Percentiles rank a stretch among this genome's conserved stretches.
phyloP scores from a whole-genome alignment of 148 eudicot species.

The Rhododendron ferrugineum region DNA sequence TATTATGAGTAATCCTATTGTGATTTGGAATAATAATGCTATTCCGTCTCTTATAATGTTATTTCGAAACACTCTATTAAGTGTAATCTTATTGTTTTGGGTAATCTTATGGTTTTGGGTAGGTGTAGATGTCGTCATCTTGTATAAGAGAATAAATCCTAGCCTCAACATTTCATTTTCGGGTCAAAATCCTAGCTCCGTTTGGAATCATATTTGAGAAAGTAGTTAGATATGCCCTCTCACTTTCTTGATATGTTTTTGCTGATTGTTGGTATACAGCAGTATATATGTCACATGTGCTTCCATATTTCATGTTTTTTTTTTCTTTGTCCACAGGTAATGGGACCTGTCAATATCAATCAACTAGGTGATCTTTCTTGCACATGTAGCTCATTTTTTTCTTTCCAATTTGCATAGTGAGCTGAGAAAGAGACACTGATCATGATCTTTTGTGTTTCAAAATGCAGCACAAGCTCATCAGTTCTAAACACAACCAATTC shows the following conservation, averaged over 20 bases:
- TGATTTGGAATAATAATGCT: neutral
- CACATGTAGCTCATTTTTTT: neutral
- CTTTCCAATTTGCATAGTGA: neutral
- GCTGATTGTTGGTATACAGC: neutral
- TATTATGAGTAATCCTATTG: neutral
- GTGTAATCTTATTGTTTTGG: neutral
- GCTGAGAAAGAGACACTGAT: neutral
- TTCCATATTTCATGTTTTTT: neutral
- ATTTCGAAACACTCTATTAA: neutral
- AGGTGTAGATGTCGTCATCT: neutral
- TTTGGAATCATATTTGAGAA: neutral
- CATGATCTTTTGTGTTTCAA: neutral
- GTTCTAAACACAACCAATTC: slow-evolving; percentile 70
- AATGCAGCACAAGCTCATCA: slow-evolving; percentile 87
- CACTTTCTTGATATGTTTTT: neutral
- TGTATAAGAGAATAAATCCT: neutral
- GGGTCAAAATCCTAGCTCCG: neutral
- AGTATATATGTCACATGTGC: neutral
- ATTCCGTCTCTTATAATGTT: neutral
- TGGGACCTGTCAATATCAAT: slow-evolving; percentile 61
- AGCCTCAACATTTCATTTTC: neutral
- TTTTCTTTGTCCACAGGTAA: slow-evolving; percentile 46
- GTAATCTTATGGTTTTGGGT: neutral
- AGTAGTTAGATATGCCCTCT: neutral
- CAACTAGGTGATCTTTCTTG: slow-evolving; percentile 59